Base-by-base conservation (phyloP, 306 rosid genomes). In the Acacia melanoxylon region DNA sequence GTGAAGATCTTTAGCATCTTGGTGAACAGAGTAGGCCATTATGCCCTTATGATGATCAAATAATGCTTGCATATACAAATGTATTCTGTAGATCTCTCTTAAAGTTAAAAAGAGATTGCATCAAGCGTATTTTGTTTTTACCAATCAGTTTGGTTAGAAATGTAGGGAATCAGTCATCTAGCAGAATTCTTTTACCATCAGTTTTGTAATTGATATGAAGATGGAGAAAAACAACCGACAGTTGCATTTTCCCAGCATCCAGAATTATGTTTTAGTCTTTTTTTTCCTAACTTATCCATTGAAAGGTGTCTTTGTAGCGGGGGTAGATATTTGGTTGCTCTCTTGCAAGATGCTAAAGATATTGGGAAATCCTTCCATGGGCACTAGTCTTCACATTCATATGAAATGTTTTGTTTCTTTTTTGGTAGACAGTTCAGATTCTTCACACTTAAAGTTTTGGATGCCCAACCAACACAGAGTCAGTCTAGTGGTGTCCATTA, bases 1-100 rank as follows among this genome's bases (percentile, higher is more conserved):
- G 29, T 27, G n/a, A 79, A 40, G 42, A 58, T n/a, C 65, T 79
- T 69, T 69, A 56, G 42, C 54, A 51, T 68, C 44, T 79, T 25
- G 71, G 19, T 24, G 29, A 65, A 20, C 35, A 78, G 24, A 35
- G 12, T 41, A 0, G 22, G 17, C 33, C 51, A 9, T 20, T 44
- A 29, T 27, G 41, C 69, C 29, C 69, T 63, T 29, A 6, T 29
- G n/a, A 29, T 54, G 33, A 31, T 75, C 68, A 24, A 54, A 56
- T 35, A 4, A 37, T 16, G 46, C 35, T 25, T 61, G 67, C 22
- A 35, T 24, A 22, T 33, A 33, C 35, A 5, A 6, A 8, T 22
- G n/a, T 56, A 49, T n/a, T 7, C 1, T 56, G 25, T 56, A 46
- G 25, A 75, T 54, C 6, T 27, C 29, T 22, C 19, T 24, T 61